Base-by-base conservation (phyloP, 345 rosid species). In the Pistacia atlantica region DNA sequence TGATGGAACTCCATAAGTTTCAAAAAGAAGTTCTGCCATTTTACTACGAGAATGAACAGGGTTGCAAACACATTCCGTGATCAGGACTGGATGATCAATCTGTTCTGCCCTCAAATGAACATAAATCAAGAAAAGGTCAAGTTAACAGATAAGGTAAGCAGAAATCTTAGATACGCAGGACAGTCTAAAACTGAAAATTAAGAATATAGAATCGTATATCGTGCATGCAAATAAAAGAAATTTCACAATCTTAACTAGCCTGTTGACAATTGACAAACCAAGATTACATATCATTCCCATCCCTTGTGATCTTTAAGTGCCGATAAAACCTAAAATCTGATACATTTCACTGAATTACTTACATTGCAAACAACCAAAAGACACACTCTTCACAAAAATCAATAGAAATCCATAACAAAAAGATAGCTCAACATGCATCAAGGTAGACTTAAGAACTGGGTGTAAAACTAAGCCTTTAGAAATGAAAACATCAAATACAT, bases 1-100 rank as follows among this genome's bases (percentile, higher is more conserved):
- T 66, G 98, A 86, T 84, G 98, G 98, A 84, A 93, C 97, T 73
- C 99, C 99, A 83, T 93, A 96, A 68, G 98, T 92, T 79, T 93
- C 95, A 81, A 92, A 96, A 58, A 96, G 95, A 73, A 73, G 94
- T 85, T 96, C 98, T 59, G 98, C 97, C 98, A 96, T 96, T 91
- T 90, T 96, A 85, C 97, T 84, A 56, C 99, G 97, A 62, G 97
- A 96, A 13, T 93, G 87, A 83, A 92, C 90, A 20, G 98, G 98
- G 85, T 96, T 92, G 90, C 97, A 90, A 14, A 87, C 92, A 71
- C 95, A 96, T 89, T 96, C 97, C 72, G 97, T 96, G 77, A 96
- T 89, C 76, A 96, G 86, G 83, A 93, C 78, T 75, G 99, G 97
- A 83, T 93, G 99, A 86, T 96, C 88, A 76, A 92, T 93, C 98